Percentiles rank a stretch among this genome's conserved stretches.
phyloP scores from a whole-genome alignment of 208 protist species.

The Trypanosoma boissoni region DNA sequence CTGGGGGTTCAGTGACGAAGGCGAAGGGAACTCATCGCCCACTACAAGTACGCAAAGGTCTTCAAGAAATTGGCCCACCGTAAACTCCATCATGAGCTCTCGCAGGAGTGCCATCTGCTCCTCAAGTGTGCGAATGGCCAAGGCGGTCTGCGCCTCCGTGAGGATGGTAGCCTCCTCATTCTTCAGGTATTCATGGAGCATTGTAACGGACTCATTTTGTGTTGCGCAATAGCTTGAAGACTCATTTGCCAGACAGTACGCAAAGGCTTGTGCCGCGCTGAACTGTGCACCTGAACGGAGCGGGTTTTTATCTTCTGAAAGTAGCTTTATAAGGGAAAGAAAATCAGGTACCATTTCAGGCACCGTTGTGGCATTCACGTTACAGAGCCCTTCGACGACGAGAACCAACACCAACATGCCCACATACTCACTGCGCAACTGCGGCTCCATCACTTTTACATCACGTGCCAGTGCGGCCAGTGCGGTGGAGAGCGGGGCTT shows the following conservation, averaged over 20 bases:
- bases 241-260: constrained; percentile 64
- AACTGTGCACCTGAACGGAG: constrained; percentile 35
- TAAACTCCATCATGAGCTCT: constrained; percentile 62
- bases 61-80: constrained; percentile 66
- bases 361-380: constrained; percentile 65
- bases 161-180: constrained; percentile 42
- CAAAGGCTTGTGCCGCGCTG: constrained; percentile 60
- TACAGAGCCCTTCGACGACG: constrained; percentile 61
- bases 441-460: constrained; percentile 41
- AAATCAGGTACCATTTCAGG: constrained; percentile 40
- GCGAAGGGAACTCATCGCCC: not conserved
- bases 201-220: constrained; percentile 52
- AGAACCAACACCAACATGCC: constrained; percentile 77
- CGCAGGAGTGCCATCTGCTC: constrained; percentile 74
- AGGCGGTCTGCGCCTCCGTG: constrained; percentile 44
- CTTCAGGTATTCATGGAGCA: constrained; percentile 51
- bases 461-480: constrained; percentile 47
- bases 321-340: constrained; percentile 40
- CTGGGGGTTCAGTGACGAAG: too few relatives aligned
- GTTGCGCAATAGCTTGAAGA: constrained; percentile 57
- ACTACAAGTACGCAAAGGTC: constrained; percentile 37
- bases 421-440: constrained; percentile 48
- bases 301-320: constrained; percentile 51
- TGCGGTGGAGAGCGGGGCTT: constrained; percentile 15
- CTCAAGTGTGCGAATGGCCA: constrained; percentile 53